Conservation (phyloP, 768 basidiomycete genomes). For the Gloeophyllum trabeum region DNA sequence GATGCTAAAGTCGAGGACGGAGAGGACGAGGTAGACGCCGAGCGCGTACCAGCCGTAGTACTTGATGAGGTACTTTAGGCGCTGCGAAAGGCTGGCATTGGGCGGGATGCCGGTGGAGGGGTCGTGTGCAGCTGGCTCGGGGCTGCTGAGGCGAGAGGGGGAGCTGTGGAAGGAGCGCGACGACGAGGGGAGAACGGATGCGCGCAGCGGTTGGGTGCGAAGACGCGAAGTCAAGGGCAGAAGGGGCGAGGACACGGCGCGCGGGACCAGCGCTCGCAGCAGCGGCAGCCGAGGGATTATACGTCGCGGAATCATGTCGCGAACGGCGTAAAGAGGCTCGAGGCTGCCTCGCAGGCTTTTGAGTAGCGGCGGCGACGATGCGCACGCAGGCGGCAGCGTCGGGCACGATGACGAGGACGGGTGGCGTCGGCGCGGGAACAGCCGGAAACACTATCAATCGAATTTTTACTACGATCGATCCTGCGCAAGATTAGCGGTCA, state of each 20-base stretch:
- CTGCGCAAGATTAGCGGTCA: slow-evolving; percentile 8
- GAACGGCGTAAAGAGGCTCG: background rate
- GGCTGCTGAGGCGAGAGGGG: slow-evolving; percentile 32
- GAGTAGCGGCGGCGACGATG: background rate
- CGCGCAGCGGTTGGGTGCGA: slow-evolving; percentile 19
- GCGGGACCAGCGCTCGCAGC: slow-evolving; percentile 32
- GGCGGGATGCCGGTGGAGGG: slow-evolving; percentile 27
- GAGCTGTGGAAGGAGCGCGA: slow-evolving; percentile 41
- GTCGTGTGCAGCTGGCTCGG: slow-evolving; percentile 18
- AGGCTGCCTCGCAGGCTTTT: background rate
- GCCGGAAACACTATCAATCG: background rate
- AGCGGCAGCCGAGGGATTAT: slow-evolving; percentile 34
- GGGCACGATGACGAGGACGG: background rate
- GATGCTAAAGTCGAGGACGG: slow-evolving; percentile 71
- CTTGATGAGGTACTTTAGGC: slow-evolving; percentile 75
- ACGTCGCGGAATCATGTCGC: slow-evolving; percentile 15
- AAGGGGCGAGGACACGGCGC: slow-evolving; percentile 29
- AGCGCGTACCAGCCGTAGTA: slow-evolving; percentile 95
- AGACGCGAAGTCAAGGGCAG: slow-evolving; percentile 35
- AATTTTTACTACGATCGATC: no score
- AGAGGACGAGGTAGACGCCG: slow-evolving; percentile 73
- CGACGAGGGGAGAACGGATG: slow-evolving; percentile 16
- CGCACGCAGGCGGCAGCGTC: background rate
- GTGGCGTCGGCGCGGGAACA: background rate
- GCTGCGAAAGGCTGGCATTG: slow-evolving; percentile 49